A percentile compares a stretch with the other conserved stretches of the same genome.
These are phyloP conservation scores for Haberlea rhodopensis DNA, from an alignment of 257 asterid genomes.

Conservation along the genomic window DNA sequence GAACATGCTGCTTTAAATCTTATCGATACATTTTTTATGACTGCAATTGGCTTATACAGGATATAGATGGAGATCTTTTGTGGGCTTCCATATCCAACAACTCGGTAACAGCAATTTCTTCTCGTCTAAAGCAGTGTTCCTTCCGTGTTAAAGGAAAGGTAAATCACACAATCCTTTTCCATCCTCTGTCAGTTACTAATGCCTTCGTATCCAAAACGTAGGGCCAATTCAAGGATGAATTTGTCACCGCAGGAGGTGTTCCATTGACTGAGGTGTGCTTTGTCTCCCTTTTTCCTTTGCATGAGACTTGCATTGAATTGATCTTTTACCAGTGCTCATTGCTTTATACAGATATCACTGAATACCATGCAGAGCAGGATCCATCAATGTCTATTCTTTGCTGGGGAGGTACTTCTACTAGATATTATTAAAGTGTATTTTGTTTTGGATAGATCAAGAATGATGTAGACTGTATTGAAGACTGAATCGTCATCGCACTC, in stretches of 20 bases:
- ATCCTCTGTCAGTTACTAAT: conserved; percentile 20
- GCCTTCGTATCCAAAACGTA: conserved; percentile 27
- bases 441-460: background rate
- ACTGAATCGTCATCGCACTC: conserved; percentile 18
- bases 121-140: conserved; percentile 57
- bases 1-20: conserved; percentile 27
- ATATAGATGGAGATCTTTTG: conserved; percentile 54
- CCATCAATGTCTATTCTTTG: conserved; percentile 64
- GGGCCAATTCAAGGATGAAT: conserved; percentile 99
- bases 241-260: conserved; percentile 96
- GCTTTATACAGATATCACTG: conserved; percentile 55
- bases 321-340: conserved; percentile 6
- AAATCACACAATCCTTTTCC: conserved; percentile 13
- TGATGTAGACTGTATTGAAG: background rate
- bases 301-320: background rate
- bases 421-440: background rate
- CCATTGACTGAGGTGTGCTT: conserved; percentile 84
- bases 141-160: conserved; percentile 84
- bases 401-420: conserved; percentile 73
- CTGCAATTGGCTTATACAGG: conserved; percentile 44
- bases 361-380: conserved; percentile 82
- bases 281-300: conserved; percentile 19
- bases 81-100: conserved; percentile 85
- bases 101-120: conserved; percentile 47
- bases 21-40: conserved; percentile 15